These are phyloP conservation scores for Tilletiaria anomala DNA, from an alignment of 1,284 basidiomycete species.

Conservation along the genomic window DNA sequence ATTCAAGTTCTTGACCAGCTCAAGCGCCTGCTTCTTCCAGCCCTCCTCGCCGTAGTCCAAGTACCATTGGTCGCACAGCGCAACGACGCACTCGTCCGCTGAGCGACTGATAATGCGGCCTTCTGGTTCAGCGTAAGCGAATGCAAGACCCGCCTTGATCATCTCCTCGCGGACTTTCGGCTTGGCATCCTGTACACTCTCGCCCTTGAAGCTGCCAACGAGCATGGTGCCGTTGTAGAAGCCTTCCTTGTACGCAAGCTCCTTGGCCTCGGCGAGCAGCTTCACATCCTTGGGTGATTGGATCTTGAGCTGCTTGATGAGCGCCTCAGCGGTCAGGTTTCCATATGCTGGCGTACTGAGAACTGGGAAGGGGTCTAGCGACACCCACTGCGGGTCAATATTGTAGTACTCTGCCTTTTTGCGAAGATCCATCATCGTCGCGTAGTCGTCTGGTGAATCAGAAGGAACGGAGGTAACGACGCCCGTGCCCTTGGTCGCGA, in stretches of 20 bases:
- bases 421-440: slow-evolving; percentile 75
- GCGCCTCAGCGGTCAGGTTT: slow-evolving; percentile 71
- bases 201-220: slow-evolving; percentile 73
- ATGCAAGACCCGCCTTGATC: slow-evolving; percentile 63
- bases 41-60: slow-evolving; percentile 83
- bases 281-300: slow-evolving; percentile 74
- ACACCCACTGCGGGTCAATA: slow-evolving; percentile 77
- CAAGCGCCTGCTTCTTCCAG: slow-evolving; percentile 76
- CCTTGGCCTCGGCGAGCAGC: slow-evolving; percentile 88
- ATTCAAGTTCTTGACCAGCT: slow-evolving; percentile 74
- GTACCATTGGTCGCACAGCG: slow-evolving; percentile 98
- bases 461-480: slow-evolving; percentile 97
- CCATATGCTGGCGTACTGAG: slow-evolving; percentile 79
- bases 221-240: slow-evolving; percentile 88
- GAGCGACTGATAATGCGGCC: slow-evolving; percentile 76
- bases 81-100: slow-evolving; percentile 91
- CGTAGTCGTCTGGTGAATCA: slow-evolving; percentile 94
- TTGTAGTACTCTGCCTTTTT: slow-evolving; percentile 97
- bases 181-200: slow-evolving; percentile 79
- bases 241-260: slow-evolving; percentile 94
- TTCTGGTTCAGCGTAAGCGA: slow-evolving; percentile 92
- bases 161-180: slow-evolving; percentile 69
- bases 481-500: slow-evolving; percentile 93
- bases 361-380: slow-evolving; percentile 73
- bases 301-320: slow-evolving; percentile 83